These are phyloP conservation scores for Bretschneidera sinensis DNA, from an alignment of 345 rosid genomes.

Conservation along the genomic window DNA sequence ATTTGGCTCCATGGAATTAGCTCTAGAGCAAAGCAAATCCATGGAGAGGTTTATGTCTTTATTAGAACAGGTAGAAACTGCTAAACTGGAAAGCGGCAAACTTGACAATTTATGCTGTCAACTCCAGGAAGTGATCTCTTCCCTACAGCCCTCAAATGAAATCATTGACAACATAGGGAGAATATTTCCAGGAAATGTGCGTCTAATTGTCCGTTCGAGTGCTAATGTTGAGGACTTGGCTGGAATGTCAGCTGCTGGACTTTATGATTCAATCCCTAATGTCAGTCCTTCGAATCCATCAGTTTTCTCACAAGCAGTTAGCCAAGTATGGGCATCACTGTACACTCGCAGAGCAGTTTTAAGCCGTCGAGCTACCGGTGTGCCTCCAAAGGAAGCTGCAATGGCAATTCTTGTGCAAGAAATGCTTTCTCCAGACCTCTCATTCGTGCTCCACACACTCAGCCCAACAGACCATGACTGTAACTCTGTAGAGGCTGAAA, in stretches of 20 bases:
- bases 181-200: constrained; percentile 46
- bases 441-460: constrained; percentile 90
- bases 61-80: constrained; percentile 63
- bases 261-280: constrained; percentile 91
- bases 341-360: constrained; percentile 94
- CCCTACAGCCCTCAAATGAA: constrained; percentile 52
- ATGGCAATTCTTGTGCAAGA: constrained; percentile 97
- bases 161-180: constrained; percentile 38
- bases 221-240: constrained; percentile 97
- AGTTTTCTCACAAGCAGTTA: constrained; percentile 53
- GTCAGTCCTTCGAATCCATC: constrained; percentile 67
- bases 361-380: constrained; percentile 82
- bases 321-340: constrained; percentile 93
- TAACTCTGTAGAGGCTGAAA: constrained; percentile 76
- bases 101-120: constrained; percentile 61
- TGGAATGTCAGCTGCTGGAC: constrained; percentile 98
- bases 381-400: constrained; percentile 73
- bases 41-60: constrained; percentile 49
- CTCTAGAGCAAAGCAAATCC: constrained; percentile 49
- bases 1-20: constrained; percentile 84
- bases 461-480: constrained; percentile 75
- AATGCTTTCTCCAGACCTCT: constrained; percentile 84
- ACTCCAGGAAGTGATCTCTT: constrained; percentile 66
- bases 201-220: constrained; percentile 90
- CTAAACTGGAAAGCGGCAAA: constrained; percentile 56